phyloP scores from a whole-genome alignment of 2,329 filamentous ascomycete genomes.

The Talaromyces rugulosus region DNA sequence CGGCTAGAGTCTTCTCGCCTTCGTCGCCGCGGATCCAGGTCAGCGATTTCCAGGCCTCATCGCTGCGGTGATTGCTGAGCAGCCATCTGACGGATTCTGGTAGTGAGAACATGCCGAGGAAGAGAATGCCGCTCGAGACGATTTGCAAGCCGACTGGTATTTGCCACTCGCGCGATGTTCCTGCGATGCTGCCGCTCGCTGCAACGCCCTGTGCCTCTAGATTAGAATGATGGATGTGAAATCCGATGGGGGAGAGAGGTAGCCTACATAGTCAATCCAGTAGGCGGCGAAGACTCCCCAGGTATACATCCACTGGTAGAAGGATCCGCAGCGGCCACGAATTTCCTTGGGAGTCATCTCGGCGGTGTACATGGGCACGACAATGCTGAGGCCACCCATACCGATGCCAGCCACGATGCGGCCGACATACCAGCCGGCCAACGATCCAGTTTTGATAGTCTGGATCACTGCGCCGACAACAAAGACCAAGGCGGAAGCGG shows the following conservation, averaged over 20 bases:
- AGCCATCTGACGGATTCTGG: conserved; percentile 8
- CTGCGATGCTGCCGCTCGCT: conserved; percentile 37
- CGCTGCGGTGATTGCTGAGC: conserved; percentile 4
- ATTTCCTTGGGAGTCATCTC: conserved; percentile 41
- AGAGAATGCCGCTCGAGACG: background rate
- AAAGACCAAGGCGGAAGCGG: conserved; percentile 41
- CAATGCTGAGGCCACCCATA: conserved; percentile 38
- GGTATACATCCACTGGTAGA: conserved; percentile 48
- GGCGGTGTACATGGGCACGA: conserved; percentile 35
- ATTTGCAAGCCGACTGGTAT: conserved; percentile 3
- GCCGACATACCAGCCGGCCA: conserved; percentile 41
- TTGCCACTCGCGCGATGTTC: conserved; percentile 14
- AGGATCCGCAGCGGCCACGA: conserved; percentile 43
- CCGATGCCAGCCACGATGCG: conserved; percentile 42
- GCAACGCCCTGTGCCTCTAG: conserved; percentile 43
- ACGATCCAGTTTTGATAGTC: conserved; percentile 40
- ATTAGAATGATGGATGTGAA: conserved; percentile 45
- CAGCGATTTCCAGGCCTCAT: conserved; percentile 27
- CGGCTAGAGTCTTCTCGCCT: conserved; percentile 31
- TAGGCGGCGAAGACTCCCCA: conserved; percentile 46
- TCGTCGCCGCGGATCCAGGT: conserved; percentile 45
- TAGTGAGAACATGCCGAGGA: conserved; percentile 4
- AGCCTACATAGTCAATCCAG: conserved; percentile 44
- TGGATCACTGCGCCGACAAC: conserved; percentile 40
- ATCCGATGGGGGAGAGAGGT: background rate